Percentiles rank a stretch among this genome's conserved stretches.
These are phyloP conservation scores for Pythium pyrilobum DNA, from an alignment of 352 stramenopile species.

Conservation along the genomic window DNA sequence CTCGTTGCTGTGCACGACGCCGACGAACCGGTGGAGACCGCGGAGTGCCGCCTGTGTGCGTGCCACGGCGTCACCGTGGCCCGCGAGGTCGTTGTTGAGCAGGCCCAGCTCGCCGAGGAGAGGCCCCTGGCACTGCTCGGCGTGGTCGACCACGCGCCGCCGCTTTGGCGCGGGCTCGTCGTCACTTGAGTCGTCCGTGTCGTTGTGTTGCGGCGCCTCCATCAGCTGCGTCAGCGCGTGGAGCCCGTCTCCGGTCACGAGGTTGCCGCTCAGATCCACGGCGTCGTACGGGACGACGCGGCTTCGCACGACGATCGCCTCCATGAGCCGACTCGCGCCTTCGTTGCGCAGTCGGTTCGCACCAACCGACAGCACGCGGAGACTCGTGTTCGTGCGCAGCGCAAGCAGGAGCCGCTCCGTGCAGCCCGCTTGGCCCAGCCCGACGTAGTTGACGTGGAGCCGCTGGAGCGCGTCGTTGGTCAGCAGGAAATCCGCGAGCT, in stretches of 20 bases:
- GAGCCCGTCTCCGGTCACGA: constrained; percentile 53
- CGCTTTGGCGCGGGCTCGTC: constrained; percentile 21
- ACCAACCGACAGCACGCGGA: constrained; percentile 50
- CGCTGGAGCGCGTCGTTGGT: constrained; percentile 44
- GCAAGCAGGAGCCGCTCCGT: constrained; percentile 39
- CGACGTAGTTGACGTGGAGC: constrained; percentile 62
- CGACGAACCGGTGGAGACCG: constrained; percentile 28
- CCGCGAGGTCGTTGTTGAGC: constrained; percentile 67
- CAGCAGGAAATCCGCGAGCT: constrained; percentile 59
- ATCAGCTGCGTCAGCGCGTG: constrained; percentile 27
- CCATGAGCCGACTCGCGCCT: constrained; percentile 39
- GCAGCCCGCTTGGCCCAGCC: constrained; percentile 44
- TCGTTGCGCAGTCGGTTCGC: constrained; percentile 68
- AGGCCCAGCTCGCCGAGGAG: constrained; percentile 52
- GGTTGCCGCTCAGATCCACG: constrained; percentile 71
- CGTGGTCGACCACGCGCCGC: constrained; percentile 12
- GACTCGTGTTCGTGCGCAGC: constrained; percentile 39
- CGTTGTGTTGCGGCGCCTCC: neutral
- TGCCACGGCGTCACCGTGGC: constrained; percentile 14
- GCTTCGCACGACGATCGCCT: constrained; percentile 41
- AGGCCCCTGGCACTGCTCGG: neutral
- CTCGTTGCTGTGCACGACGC: constrained; percentile 50
- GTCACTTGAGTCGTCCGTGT: constrained; percentile 4
- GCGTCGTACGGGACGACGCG: constrained; percentile 31
- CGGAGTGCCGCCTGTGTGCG: constrained; percentile 23